Conservation (phyloP, 805 yeast species). For the Wickerhamiella qilinensis region DNA sequence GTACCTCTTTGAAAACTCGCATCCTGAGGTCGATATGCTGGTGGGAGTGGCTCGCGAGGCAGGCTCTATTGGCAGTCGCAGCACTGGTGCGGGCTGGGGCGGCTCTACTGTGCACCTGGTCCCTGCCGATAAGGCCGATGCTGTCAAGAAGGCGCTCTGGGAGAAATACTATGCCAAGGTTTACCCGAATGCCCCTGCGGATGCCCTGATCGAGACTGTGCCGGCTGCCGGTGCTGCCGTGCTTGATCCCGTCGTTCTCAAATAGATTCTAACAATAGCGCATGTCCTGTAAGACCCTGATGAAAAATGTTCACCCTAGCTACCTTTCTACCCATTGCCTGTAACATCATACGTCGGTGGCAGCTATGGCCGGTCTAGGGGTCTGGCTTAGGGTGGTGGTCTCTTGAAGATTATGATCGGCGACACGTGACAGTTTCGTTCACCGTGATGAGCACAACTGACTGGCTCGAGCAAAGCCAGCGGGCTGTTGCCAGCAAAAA, state of each 20-base stretch:
- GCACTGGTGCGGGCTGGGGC: constrained; percentile 75
- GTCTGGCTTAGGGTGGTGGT: no score
- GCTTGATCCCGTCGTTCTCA: background rate
- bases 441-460: no score
- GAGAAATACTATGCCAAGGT: constrained; percentile 34
- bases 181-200: constrained; percentile 33
- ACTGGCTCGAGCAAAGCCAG: no score
- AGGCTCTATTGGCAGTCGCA: constrained; percentile 51
- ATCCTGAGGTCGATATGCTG: constrained; percentile 35
- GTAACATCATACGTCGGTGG: no score
- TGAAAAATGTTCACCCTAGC: no score
- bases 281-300: no score
- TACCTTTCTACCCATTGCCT: no score
- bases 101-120: constrained; percentile 58
- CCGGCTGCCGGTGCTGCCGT: constrained; percentile 13
- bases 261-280: no score
- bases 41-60: constrained; percentile 36
- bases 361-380: no score
- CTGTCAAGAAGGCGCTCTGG: constrained; percentile 28
- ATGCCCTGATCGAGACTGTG: constrained; percentile 11
- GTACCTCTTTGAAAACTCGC: constrained; percentile 36
- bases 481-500: no score
- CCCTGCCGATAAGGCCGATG: constrained; percentile 25
- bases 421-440: no score
- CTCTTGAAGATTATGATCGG: no score